Conservation (phyloP, 176 grass and related monocot species). For the Triticum turgidum region DNA sequence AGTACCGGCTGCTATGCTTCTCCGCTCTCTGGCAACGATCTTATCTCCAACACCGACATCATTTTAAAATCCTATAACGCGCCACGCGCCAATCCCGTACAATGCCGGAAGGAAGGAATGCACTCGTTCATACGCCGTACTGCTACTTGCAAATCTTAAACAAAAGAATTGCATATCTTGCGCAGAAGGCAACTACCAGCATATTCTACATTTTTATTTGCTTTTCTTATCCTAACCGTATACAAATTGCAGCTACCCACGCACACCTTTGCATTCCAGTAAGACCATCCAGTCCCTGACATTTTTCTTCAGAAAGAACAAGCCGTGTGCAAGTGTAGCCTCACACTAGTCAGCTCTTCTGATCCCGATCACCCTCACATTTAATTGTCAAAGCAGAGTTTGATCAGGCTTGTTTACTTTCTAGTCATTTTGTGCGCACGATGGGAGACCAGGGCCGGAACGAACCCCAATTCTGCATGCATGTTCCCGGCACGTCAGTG, state of each 20-base stretch:
- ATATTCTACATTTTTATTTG: background rate
- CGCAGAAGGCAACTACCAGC: background rate
- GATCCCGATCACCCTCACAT: background rate
- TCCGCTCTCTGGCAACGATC: background rate
- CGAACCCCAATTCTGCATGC: background rate
- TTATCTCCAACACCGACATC: background rate
- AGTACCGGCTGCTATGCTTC: background rate
- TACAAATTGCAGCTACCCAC: background rate
- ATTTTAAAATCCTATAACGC: background rate
- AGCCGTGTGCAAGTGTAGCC: background rate
- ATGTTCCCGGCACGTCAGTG: slow-evolving; percentile 30
- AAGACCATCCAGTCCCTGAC: background rate
- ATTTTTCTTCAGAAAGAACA: background rate
- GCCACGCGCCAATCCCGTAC: background rate
- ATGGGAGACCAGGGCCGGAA: background rate
- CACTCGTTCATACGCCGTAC: background rate
- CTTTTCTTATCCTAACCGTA: no score
- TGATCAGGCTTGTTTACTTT: background rate
- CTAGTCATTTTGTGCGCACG: background rate
- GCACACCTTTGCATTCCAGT: background rate
- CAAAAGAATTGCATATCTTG: background rate
- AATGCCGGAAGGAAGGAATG: no score
- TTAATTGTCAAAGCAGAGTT: background rate
- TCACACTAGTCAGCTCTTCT: background rate
- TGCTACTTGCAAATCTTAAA: background rate